Conservation (phyloP, 2,329 filamentous ascomycete species). For the Fusarium torreyae region DNA sequence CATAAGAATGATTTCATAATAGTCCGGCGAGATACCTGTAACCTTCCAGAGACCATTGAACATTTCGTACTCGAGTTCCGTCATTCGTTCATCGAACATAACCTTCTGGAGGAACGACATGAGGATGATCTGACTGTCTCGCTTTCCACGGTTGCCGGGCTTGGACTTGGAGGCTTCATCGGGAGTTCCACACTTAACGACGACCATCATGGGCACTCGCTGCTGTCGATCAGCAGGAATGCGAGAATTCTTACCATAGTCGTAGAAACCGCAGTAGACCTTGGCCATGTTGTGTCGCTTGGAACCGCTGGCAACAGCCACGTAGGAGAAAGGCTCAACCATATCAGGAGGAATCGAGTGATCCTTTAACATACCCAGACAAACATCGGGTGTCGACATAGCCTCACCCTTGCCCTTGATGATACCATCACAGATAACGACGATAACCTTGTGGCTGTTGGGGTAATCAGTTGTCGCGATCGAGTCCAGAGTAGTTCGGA, state of each 20-base stretch:
- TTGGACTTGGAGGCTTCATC: slow-evolving; percentile 86
- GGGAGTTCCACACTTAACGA: slow-evolving; percentile 96
- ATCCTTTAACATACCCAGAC: slow-evolving; percentile 95
- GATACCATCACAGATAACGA: slow-evolving; percentile 96
- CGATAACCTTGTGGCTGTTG: slow-evolving; percentile 97
- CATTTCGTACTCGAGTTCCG: slow-evolving; percentile 98
- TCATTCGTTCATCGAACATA: slow-evolving; percentile 99
- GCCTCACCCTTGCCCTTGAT: slow-evolving; percentile 96
- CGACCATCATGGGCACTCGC: slow-evolving; percentile 95
- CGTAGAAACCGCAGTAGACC: slow-evolving; percentile 97
- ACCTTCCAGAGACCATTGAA: slow-evolving; percentile 99
- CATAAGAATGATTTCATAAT: slow-evolving; percentile 98
- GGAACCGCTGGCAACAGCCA: slow-evolving; percentile 93
- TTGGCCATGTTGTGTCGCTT: slow-evolving; percentile 99
- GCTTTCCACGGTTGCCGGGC: slow-evolving; percentile 97
- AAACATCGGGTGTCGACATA: slow-evolving; percentile 89
- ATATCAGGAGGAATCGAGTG: slow-evolving; percentile 84
- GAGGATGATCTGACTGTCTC: slow-evolving; percentile 98
- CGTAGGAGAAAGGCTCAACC: slow-evolving; percentile 93
- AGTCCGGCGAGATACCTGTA: slow-evolving; percentile 97
- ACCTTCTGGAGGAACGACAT: slow-evolving; percentile 99
- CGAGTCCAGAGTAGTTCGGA: slow-evolving; percentile 95
- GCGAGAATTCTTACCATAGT: slow-evolving; percentile 86
- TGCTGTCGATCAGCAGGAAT: slow-evolving; percentile 92
- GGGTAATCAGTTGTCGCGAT: slow-evolving; percentile 98